Conservation (phyloP, 192 early-diverging fungal genomes). For the Rhizophagus sp. region DNA sequence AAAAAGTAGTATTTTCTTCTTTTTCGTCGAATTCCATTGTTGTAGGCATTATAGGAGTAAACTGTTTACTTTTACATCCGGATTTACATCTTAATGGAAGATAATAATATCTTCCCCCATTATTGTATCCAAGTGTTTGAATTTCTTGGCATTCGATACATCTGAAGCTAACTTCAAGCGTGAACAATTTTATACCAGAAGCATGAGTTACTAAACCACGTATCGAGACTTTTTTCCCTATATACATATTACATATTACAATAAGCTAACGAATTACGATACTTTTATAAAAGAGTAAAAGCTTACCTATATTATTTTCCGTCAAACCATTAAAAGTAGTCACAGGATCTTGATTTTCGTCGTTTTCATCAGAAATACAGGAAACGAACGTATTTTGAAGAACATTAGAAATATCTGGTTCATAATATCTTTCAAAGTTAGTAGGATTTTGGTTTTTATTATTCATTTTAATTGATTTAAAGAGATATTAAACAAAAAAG, state of each 20-base stretch:
- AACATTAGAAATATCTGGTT: not conserved
- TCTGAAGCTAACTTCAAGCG: slow-evolving; percentile 62
- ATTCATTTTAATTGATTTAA: not conserved
- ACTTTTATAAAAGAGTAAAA: not conserved
- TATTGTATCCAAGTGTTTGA: slow-evolving; percentile 55
- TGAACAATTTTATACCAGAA: slow-evolving; percentile 68
- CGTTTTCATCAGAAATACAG: not conserved
- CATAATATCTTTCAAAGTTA: not conserved
- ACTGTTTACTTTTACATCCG: slow-evolving; percentile 69
- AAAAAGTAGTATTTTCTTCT: slow-evolving; percentile 52
- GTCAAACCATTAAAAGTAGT: not conserved
- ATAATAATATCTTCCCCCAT: slow-evolving; percentile 64
- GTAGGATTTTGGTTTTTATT: not conserved
- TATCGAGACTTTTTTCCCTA: slow-evolving; percentile 66
- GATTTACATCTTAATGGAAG: slow-evolving; percentile 60
- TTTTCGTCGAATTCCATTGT: slow-evolving; percentile 48
- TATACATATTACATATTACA: not conserved
- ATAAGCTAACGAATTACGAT: not conserved
- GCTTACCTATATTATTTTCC: not conserved
- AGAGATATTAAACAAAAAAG: too few species aligned
- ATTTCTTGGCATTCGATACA: slow-evolving; percentile 60
- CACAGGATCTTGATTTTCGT: not conserved
- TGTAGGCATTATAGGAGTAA: slow-evolving; percentile 62
- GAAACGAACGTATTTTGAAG: not conserved
- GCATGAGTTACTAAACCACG: slow-evolving; percentile 81